Conservation (phyloP, 2,329 filamentous ascomycete species). For the Colletotrichum simmondsii region DNA sequence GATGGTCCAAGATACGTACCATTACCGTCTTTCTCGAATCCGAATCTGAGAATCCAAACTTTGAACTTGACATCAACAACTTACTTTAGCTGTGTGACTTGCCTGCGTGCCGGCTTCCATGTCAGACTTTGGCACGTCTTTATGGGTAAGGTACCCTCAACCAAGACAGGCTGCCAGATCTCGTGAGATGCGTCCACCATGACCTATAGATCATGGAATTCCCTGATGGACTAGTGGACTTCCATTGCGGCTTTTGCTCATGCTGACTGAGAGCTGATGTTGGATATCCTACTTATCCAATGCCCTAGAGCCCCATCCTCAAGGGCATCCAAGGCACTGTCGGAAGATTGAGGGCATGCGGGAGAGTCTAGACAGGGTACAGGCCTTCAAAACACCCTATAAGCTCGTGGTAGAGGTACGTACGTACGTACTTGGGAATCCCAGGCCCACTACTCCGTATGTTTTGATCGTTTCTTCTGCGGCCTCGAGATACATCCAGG, state of each 20-base stretch:
- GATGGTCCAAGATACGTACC: neutral
- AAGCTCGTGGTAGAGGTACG: neutral
- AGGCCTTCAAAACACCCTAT: constrained; percentile 1
- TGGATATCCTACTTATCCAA: neutral
- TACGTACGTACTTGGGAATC: neutral
- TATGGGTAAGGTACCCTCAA: too few species aligned
- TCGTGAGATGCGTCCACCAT: neutral
- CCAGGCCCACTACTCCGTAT: neutral
- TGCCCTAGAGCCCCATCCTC: too few species aligned
- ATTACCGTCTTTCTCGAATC: neutral
- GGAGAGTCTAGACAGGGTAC: constrained; percentile 10
- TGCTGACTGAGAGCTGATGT: neutral
- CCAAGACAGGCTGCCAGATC: neutral
- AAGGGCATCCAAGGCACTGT: neutral
- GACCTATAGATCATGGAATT: neutral
- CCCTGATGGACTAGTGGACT: neutral
- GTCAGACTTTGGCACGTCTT: neutral
- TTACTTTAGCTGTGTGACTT: too few species aligned
- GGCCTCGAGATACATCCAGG: neutral
- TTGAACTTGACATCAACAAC: neutral
- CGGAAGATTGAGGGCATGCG: neutral
- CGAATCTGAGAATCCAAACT: neutral
- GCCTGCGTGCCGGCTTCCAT: neutral
- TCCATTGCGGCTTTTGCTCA: neutral
- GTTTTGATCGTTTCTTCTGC: neutral